Evolutionary conservation across 495 filamentous ascomycete genomes (phyloP).

Genomic region (Lophium mytilinum): DNA sequence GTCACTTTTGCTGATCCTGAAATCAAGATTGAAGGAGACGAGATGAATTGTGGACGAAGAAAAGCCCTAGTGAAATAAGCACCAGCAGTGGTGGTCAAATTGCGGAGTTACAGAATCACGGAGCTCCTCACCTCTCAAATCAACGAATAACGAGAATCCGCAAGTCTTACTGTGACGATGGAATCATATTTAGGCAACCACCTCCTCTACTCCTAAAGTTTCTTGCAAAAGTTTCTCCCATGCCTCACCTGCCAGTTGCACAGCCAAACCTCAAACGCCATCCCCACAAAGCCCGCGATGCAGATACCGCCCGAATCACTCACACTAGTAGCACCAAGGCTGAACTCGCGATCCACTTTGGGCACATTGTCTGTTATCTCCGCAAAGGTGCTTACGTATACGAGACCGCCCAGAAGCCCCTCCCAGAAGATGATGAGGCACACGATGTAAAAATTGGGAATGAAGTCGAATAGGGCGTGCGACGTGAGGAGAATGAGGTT

Average conservation of each 20-base stretch:
- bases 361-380: constrained; percentile 77
- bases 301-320: constrained; percentile 89
- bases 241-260: constrained; percentile 73
- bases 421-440: constrained; percentile 92
- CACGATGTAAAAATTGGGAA: constrained; percentile 75
- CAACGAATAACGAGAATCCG: neutral
- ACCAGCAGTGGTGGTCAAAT: neutral
- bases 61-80: neutral
- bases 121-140: neutral
- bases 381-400: constrained; percentile 94
- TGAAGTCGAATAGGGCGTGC: constrained; percentile 68
- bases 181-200: neutral
- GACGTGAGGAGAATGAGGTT: constrained; percentile 68
- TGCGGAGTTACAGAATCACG: neutral
- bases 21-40: too few relatives aligned
- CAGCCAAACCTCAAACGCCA: constrained; percentile 74
- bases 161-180: neutral
- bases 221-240: constrained; percentile 67
- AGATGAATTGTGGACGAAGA: too few relatives aligned
- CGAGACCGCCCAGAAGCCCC: constrained; percentile 77
- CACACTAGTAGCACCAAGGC: constrained; percentile 78
- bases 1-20: too few relatives aligned
- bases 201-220: neutral
- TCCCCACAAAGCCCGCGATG: constrained; percentile 75
- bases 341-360: constrained; percentile 76